A percentile compares a stretch with the other conserved stretches of the same genome.
Conservation (phyloP, 345 rosid genomes). For the thale cress (Arabidopsis thaliana) region DNA sequence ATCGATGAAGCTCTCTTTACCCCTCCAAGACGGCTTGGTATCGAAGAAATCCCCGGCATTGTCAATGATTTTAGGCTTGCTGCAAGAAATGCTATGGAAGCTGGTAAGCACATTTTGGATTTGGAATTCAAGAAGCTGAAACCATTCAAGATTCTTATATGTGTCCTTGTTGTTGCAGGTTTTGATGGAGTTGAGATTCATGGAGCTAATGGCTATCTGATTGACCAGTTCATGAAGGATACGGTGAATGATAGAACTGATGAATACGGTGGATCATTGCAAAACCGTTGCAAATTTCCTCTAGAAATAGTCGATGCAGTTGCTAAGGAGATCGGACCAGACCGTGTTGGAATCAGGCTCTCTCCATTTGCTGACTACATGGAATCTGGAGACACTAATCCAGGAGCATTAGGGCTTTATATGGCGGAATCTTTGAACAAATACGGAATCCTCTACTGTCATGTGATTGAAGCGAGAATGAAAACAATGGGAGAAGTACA, state of each 20-base stretch:
- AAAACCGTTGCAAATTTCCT: conserved; percentile 71
- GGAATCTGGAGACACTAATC: conserved; percentile 70
- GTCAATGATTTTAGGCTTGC: conserved; percentile 73
- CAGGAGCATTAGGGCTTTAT: conserved; percentile 62
- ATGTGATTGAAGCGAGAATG: conserved; percentile 73
- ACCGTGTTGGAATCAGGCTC: conserved; percentile 69
- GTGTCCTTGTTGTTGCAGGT: conserved; percentile 46
- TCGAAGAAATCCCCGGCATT: conserved; percentile 71
- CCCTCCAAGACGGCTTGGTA: conserved; percentile 61
- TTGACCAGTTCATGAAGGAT: conserved; percentile 79
- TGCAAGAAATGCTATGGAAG: conserved; percentile 80
- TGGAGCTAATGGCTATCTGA: conserved; percentile 70
- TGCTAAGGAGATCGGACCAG: conserved; percentile 68
- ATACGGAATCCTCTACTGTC: conserved; percentile 66
- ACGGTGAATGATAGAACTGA: conserved; percentile 74
- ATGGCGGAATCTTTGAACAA: conserved; percentile 67
- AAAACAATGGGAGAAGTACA: conserved; percentile 38
- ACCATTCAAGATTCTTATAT: conserved; percentile 16
- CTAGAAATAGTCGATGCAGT: conserved; percentile 71
- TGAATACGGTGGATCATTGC: conserved; percentile 69
- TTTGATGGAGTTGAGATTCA: conserved; percentile 89
- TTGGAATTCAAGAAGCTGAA: not conserved
- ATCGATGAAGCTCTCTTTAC: conserved; percentile 51
- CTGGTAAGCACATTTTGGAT: conserved; percentile 50
- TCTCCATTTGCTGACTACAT: conserved; percentile 61